A percentile compares a stretch with the other conserved stretches of the same genome.
These are phyloP conservation scores for Exophiala calicioides DNA, from an alignment of 2,329 filamentous ascomycete species.

Conservation along the genomic window DNA sequence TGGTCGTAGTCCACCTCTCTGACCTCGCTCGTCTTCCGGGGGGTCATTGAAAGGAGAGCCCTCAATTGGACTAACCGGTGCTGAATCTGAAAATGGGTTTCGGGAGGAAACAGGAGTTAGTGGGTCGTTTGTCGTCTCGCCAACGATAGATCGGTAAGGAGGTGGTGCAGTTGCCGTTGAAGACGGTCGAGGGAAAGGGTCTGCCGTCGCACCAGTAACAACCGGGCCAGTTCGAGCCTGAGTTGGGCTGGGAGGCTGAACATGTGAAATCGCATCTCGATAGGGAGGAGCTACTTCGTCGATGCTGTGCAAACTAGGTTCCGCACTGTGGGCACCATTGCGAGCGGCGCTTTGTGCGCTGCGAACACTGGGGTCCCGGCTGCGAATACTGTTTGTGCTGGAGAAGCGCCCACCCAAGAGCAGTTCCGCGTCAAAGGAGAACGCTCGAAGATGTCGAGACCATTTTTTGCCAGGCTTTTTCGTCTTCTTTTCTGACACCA, in stretches of 20 bases:
- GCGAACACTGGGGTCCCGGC: conserved; percentile 28
- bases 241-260: conserved; percentile 14
- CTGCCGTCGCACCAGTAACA: conserved; percentile 11
- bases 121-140: conserved; percentile 4
- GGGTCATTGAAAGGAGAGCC: conserved; percentile 31
- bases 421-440: conserved; percentile 32
- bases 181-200: conserved; percentile 25
- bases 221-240: conserved; percentile 10
- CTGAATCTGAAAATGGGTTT: conserved; percentile 29
- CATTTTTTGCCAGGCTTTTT: conserved; percentile 29
- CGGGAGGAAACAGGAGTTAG: conserved; percentile 11
- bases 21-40: conserved; percentile 12
- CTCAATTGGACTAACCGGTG: conserved; percentile 29
- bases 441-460: conserved; percentile 30
- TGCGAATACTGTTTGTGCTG: conserved; percentile 31
- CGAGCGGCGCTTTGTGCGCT: conserved; percentile 17
- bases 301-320: conserved; percentile 29
- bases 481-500: conserved; percentile 22
- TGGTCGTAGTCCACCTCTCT: conserved; percentile 5
- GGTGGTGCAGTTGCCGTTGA: conserved; percentile 31
- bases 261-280: conserved; percentile 28
- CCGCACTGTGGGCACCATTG: conserved; percentile 15
- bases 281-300: conserved; percentile 33
- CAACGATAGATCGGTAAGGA: conserved; percentile 23
- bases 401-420: conserved; percentile 32